phyloP scores from a whole-genome alignment of 352 stramenopile species.

The Phytopythium mirpurense region DNA sequence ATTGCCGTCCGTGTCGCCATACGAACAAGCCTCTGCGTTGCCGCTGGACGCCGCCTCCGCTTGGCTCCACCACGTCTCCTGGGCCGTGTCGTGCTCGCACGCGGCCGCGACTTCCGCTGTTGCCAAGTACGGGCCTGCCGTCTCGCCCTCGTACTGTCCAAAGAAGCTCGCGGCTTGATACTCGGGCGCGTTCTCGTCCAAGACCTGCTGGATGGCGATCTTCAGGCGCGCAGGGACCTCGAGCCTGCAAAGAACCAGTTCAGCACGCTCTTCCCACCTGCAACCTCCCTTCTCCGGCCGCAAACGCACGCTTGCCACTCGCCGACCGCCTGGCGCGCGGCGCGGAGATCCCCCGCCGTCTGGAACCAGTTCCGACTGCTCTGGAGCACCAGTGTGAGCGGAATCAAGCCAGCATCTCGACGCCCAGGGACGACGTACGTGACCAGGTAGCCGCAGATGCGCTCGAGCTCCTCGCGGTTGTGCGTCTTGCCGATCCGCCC shows the following conservation, averaged over 20 bases:
- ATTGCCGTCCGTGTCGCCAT: background rate
- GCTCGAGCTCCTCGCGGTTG: slow-evolving; percentile 41
- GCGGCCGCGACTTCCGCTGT: background rate
- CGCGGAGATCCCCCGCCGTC: slow-evolving; percentile 47
- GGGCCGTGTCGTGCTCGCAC: slow-evolving; percentile 5
- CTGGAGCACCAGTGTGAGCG: too few species aligned
- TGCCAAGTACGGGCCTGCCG: background rate
- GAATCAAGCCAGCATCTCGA: background rate
- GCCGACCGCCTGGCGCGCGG: slow-evolving; percentile 23
- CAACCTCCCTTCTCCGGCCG: too few species aligned
- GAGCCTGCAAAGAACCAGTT: slow-evolving; percentile 18
- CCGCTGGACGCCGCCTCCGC: background rate
- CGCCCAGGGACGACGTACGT: slow-evolving; percentile 27
- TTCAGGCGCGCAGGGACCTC: slow-evolving; percentile 53
- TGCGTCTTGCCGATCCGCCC: slow-evolving; percentile 46
- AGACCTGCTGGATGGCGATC: slow-evolving; percentile 57
- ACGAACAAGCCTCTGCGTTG: background rate
- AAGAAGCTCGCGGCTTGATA: background rate
- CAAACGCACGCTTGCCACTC: slow-evolving; percentile 56
- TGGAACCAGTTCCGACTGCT: slow-evolving; percentile 66
- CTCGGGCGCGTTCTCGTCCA: slow-evolving; percentile 25
- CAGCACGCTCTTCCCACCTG: background rate
- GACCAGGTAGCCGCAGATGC: slow-evolving; percentile 57
- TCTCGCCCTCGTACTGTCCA: background rate
- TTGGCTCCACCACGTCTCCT: slow-evolving; percentile 10